phyloP scores from a whole-genome alignment of 2,329 filamentous ascomycete species.

The Huntiella omanensis region DNA sequence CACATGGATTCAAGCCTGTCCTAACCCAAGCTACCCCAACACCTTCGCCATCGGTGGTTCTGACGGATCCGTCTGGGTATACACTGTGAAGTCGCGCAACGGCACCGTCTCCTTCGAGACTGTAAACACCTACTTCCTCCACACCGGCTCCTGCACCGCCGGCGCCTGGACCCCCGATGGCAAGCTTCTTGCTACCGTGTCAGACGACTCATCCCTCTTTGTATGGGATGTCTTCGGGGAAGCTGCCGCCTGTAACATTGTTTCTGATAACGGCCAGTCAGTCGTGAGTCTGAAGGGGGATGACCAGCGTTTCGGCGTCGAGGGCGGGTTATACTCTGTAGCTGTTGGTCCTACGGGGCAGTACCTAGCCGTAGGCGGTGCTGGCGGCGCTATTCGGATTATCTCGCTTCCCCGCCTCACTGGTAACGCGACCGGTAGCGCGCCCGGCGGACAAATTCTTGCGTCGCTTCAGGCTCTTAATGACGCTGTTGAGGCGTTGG shows the following conservation, averaged over 20 bases:
- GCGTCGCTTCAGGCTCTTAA: conserved; percentile 65
- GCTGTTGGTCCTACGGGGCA: conserved; percentile 63
- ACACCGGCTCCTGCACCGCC: conserved; percentile 70
- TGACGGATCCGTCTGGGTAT: conserved; percentile 91
- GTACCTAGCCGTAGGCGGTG: conserved; percentile 73
- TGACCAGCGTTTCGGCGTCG: conserved; percentile 81
- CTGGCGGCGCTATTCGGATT: conserved; percentile 68
- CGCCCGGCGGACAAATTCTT: conserved; percentile 43
- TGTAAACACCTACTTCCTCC: conserved; percentile 79
- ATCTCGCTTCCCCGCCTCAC: conserved; percentile 57
- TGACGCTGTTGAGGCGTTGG: conserved; percentile 57
- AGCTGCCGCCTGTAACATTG: conserved; percentile 39
- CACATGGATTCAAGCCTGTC: conserved; percentile 72
- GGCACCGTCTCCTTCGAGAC: conserved; percentile 48
- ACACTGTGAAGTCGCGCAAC: conserved; percentile 57
- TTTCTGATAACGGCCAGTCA: conserved; percentile 36
- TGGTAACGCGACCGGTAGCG: conserved; percentile 21
- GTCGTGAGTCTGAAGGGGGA: conserved; percentile 58
- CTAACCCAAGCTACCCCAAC: conserved; percentile 52
- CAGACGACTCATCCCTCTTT: conserved; percentile 73
- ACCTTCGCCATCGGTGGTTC: conserved; percentile 71
- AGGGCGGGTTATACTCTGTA: conserved; percentile 79
- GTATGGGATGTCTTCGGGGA: conserved; percentile 84
- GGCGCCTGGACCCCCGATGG: conserved; percentile 85
- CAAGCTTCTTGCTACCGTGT: conserved; percentile 67